phyloP scores from a whole-genome alignment of 345 rosid species.

The Erodium maritimum region DNA sequence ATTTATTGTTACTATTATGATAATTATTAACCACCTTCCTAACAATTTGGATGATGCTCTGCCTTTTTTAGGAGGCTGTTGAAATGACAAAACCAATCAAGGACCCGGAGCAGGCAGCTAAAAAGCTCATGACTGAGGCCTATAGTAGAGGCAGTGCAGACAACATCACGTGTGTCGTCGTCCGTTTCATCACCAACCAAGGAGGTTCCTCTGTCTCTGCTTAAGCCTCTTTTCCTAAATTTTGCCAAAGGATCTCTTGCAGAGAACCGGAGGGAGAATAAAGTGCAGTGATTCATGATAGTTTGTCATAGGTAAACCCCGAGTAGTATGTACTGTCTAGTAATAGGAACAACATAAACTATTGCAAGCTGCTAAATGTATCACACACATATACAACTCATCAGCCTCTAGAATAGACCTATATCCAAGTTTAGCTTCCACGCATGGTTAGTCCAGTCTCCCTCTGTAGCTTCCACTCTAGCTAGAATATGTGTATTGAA shows the following conservation, averaged over 20 bases:
- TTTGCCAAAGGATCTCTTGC: too few relatives aligned
- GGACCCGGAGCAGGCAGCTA: constrained; percentile 90
- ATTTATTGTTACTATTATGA: too few relatives aligned
- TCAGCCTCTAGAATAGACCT: too few relatives aligned
- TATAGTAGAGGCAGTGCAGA: constrained; percentile 95
- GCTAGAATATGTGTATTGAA: too few relatives aligned
- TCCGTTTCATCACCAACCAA: constrained; percentile 61
- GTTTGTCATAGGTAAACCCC: constrained; percentile 11
- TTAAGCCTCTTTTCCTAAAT: background rate
- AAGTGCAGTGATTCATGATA: background rate
- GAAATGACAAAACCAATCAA: constrained; percentile 59
- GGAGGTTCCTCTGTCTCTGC: constrained; percentile 14
- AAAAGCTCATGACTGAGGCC: constrained; percentile 77
- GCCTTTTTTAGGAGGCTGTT: constrained; percentile 69
- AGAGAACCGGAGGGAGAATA: background rate
- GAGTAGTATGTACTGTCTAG: too few relatives aligned
- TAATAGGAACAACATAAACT: too few relatives aligned
- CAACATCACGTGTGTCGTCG: constrained; percentile 89
- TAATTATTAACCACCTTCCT: background rate
- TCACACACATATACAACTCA: too few relatives aligned
- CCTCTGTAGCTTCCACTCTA: too few relatives aligned
- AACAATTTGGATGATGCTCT: constrained; percentile 2
- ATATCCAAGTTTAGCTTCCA: too few relatives aligned
- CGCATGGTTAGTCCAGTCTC: too few relatives aligned
- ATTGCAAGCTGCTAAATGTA: too few relatives aligned